Conservation (phyloP, 139 green algal genomes). For the Tetradesmus lagerheimii region DNA sequence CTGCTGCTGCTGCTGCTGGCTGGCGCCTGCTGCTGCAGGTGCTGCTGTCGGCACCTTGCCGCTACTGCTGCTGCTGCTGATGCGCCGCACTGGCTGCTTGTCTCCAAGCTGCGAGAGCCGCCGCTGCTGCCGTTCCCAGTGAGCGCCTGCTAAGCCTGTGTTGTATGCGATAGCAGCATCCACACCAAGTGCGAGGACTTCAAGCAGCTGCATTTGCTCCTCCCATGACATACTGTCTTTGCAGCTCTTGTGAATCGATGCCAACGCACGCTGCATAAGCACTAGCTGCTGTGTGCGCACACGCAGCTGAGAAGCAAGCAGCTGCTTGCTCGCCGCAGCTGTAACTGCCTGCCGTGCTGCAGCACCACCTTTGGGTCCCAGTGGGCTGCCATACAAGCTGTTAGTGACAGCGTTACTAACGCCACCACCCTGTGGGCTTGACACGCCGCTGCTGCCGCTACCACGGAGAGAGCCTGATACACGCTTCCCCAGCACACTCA, state of each 20-base stretch:
- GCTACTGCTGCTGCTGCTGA: neutral
- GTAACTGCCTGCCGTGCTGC: constrained; percentile 21
- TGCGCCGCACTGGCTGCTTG: neutral
- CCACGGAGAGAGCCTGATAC: neutral
- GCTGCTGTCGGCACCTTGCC: neutral
- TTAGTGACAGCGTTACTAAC: neutral
- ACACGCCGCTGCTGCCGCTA: constrained; percentile 25
- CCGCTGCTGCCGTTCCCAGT: constrained; percentile 25
- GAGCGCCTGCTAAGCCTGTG: neutral
- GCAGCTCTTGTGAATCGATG: constrained; percentile 23
- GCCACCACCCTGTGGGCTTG: too few species aligned
- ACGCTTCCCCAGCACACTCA: neutral
- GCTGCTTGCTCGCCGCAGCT: constrained; percentile 13
- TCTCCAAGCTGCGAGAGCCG: neutral
- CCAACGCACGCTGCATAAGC: constrained; percentile 42
- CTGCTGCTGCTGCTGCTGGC: constrained; percentile 30
- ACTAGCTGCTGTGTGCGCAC: constrained; percentile 34
- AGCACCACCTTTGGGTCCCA: constrained; percentile 19
- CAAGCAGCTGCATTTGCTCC: constrained; percentile 45
- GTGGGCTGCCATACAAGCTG: neutral
- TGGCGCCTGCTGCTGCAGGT: constrained; percentile 21
- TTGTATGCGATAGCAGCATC: constrained; percentile 45
- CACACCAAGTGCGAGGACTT: neutral
- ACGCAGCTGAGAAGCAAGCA: constrained; percentile 8
- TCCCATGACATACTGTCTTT: constrained; percentile 25